A percentile compares a stretch with the other conserved stretches of the same genome.
Conservation (phyloP, 768 basidiomycete genomes). For the Terana coerulea region DNA sequence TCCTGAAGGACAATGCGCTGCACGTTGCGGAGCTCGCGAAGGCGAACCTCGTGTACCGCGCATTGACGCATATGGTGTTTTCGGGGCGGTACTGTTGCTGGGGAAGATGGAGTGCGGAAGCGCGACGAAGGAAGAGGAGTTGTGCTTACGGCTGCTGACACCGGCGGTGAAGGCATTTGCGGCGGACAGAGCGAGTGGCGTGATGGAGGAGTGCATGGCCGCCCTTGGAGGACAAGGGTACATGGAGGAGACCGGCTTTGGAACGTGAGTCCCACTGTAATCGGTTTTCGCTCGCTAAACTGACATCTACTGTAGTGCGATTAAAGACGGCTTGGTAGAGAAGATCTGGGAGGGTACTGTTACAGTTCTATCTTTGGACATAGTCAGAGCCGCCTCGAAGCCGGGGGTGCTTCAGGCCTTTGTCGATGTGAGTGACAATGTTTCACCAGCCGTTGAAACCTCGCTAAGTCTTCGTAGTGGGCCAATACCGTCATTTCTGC, state of each 20-base stretch:
- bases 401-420: conserved; percentile 43
- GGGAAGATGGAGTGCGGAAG: conserved; percentile 59
- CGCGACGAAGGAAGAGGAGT: conserved; percentile 45
- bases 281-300: neutral
- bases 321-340: conserved; percentile 70
- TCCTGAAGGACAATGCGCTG: conserved; percentile 51
- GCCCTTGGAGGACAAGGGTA: conserved; percentile 76
- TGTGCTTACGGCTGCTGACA: conserved; percentile 59
- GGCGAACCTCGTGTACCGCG: conserved; percentile 60
- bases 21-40: conserved; percentile 65
- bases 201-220: conserved; percentile 74
- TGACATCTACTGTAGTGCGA: conserved; percentile 32
- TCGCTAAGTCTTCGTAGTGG: conserved; percentile 41
- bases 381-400: conserved; percentile 52
- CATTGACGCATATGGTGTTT: conserved; percentile 58
- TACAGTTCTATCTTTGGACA: conserved; percentile 64
- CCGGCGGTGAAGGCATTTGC: conserved; percentile 69
- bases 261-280: conserved; percentile 32
- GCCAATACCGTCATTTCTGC: conserved; percentile 38
- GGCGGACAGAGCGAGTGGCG: conserved; percentile 56
- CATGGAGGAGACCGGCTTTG: conserved; percentile 79
- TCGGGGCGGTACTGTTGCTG: conserved; percentile 55
- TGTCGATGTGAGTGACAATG: conserved; percentile 36
- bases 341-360: conserved; percentile 82
- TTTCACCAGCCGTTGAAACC: neutral